Conservation (phyloP, 352 stramenopile genomes). For the Pythium pyrilobum region DNA sequence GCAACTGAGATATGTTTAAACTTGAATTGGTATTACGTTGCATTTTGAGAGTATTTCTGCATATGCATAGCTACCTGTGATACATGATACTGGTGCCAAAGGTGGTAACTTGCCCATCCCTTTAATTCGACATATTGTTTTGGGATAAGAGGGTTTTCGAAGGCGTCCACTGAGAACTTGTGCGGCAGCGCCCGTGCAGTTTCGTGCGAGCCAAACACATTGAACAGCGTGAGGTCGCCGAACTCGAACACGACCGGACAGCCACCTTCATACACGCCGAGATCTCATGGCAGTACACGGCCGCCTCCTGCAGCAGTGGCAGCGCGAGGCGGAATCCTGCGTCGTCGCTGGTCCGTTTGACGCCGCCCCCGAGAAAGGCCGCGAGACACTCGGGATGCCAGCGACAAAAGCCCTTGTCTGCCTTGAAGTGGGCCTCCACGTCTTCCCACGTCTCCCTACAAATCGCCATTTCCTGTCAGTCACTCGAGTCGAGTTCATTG, state of each 20-base stretch:
- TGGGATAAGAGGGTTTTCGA: too few relatives aligned
- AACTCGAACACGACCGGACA: conserved; percentile 9
- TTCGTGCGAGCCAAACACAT: background rate
- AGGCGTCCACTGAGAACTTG: background rate
- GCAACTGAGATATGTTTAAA: too few relatives aligned
- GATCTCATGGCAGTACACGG: conserved; percentile 16
- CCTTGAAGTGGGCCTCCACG: conserved; percentile 5
- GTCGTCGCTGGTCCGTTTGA: conserved; percentile 2
- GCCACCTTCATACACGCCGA: background rate
- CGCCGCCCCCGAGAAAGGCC: conserved; percentile 7
- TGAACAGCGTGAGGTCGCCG: conserved; percentile 12
- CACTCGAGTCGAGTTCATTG: too few relatives aligned
- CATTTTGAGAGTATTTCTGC: too few relatives aligned
- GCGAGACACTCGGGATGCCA: conserved; percentile 8
- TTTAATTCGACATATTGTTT: too few relatives aligned
- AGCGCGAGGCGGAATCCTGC: conserved; percentile 8
- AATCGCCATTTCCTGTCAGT: too few relatives aligned
- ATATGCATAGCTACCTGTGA: too few relatives aligned
- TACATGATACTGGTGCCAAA: too few relatives aligned
- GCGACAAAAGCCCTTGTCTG: background rate
- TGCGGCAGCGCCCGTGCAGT: background rate
- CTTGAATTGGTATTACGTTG: too few relatives aligned
- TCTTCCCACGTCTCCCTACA: conserved; percentile 17
- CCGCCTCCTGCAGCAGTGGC: conserved; percentile 3
- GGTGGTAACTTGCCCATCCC: too few relatives aligned